phyloP scores from a whole-genome alignment of 257 asterid species.

The Rubia yunnanensis region DNA sequence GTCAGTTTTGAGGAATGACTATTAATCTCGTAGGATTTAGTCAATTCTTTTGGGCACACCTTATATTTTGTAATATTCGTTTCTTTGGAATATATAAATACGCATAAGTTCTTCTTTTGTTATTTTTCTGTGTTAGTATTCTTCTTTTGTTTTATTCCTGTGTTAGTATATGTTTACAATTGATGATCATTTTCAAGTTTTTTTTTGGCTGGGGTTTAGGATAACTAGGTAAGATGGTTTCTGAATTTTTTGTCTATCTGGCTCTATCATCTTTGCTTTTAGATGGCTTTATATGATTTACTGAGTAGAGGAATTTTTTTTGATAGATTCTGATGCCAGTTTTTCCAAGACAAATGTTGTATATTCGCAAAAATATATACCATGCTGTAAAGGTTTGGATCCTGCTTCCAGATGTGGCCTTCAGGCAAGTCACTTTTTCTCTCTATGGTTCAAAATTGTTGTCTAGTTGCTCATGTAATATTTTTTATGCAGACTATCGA shows the following conservation, averaged over 20 bases:
- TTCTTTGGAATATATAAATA: no score
- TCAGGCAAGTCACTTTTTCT: constrained; percentile 53
- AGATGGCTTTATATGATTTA: constrained; percentile 14
- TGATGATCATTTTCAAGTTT: no score
- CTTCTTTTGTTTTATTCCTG: no score
- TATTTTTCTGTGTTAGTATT: no score
- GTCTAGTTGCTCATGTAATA: constrained; percentile 17
- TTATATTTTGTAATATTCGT: no score
- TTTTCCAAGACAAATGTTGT: constrained; percentile 95
- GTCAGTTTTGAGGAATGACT: no score
- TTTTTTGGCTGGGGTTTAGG: no score
- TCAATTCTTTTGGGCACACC: no score
- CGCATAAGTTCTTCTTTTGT: no score
- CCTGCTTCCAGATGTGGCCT: constrained; percentile 85
- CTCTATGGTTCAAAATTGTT: constrained; percentile 7
- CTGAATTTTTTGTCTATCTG: constrained; percentile 1
- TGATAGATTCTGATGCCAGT: constrained; percentile 93
- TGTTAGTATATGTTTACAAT: no score
- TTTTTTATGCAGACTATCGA: constrained; percentile 61
- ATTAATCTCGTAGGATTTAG: no score
- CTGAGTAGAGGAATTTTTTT: constrained; percentile 8
- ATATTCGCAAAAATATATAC: constrained; percentile 90
- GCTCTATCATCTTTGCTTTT: constrained; percentile 4
- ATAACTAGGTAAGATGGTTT: no score
- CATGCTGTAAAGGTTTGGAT: constrained; percentile 84